A percentile compares a stretch with the other conserved stretches of the same genome.
phyloP scores from a whole-genome alignment of 1,284 basidiomycete genomes.

The Puccinia polysora region DNA sequence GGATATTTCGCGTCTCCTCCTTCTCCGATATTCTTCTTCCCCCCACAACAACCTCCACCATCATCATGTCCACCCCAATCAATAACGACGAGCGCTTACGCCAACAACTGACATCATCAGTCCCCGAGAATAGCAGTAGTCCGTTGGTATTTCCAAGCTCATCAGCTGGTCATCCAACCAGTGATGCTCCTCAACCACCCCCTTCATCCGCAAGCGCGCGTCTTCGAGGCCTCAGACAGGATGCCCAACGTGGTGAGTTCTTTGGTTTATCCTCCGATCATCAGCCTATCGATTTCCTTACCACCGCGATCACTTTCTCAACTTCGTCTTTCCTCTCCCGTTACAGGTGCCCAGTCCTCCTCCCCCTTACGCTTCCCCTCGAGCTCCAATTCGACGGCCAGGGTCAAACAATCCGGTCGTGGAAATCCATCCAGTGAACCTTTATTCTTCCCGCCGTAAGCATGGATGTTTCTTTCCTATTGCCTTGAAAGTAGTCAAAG shows the following conservation, averaged over 20 bases:
- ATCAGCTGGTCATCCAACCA: conserved; percentile 30
- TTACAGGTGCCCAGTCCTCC: neutral
- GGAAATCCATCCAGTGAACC: conserved; percentile 37
- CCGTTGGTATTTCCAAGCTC: conserved; percentile 40
- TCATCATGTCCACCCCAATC: conserved; percentile 14
- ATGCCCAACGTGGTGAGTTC: conserved; percentile 1
- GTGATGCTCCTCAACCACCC: conserved; percentile 18
- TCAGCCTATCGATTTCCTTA: too few relatives aligned
- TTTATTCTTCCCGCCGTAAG: conserved; percentile 44
- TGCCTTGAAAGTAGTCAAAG: conserved; percentile 39
- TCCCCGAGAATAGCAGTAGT: conserved; percentile 23
- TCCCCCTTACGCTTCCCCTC: conserved; percentile 33
- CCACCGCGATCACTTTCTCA: too few relatives aligned
- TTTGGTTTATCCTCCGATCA: neutral
- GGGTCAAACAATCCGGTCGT: conserved; percentile 3
- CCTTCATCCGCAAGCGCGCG: too few relatives aligned
- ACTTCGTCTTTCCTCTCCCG: neutral
- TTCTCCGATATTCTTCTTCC: too few relatives aligned
- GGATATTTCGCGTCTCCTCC: too few relatives aligned
- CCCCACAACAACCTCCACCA: too few relatives aligned
- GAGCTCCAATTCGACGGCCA: conserved; percentile 23
- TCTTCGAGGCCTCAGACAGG: conserved; percentile 17
- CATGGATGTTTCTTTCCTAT: conserved; percentile 12
- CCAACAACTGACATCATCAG: conserved; percentile 11
- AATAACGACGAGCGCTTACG: conserved; percentile 15